Percentiles rank a stretch among this genome's conserved stretches.
Evolutionary conservation across 805 yeast species (phyloP).

Genomic region (Nakazawaea populi): DNA sequence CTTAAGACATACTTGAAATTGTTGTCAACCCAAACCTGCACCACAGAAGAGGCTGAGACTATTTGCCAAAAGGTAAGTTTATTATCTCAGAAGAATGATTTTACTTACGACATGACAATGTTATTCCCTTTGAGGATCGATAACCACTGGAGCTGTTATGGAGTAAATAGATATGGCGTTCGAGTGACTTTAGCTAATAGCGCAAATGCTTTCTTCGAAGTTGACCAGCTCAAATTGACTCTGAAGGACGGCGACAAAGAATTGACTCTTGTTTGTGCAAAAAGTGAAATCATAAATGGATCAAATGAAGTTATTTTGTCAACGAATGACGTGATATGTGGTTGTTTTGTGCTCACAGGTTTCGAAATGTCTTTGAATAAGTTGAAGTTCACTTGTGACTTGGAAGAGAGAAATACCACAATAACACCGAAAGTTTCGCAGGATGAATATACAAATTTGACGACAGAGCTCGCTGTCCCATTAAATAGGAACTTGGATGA

Average conservation of each 20-base stretch:
- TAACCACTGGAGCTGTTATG: conserved; percentile 31
- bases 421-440: background rate
- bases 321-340: background rate
- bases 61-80: conserved; percentile 16
- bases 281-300: conserved; percentile 8
- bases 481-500: background rate
- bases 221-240: conserved; percentile 13
- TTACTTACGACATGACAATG: conserved; percentile 24
- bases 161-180: conserved; percentile 32
- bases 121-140: conserved; percentile 30
- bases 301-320: conserved; percentile 10
- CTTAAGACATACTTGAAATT: conserved; percentile 35
- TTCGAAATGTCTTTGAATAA: background rate
- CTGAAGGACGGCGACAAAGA: conserved; percentile 10
- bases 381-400: background rate
- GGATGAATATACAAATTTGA: background rate
- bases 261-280: conserved; percentile 7
- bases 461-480: background rate
- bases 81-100: background rate
- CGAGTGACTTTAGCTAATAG: conserved; percentile 27
- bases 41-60: conserved; percentile 13
- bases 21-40: conserved; percentile 21
- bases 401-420: background rate
- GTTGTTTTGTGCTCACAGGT: background rate
- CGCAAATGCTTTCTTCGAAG: conserved; percentile 9